These are phyloP conservation scores for Theobroma grandiflorum DNA, from an alignment of 441 rosid species.

Conservation along the genomic window DNA sequence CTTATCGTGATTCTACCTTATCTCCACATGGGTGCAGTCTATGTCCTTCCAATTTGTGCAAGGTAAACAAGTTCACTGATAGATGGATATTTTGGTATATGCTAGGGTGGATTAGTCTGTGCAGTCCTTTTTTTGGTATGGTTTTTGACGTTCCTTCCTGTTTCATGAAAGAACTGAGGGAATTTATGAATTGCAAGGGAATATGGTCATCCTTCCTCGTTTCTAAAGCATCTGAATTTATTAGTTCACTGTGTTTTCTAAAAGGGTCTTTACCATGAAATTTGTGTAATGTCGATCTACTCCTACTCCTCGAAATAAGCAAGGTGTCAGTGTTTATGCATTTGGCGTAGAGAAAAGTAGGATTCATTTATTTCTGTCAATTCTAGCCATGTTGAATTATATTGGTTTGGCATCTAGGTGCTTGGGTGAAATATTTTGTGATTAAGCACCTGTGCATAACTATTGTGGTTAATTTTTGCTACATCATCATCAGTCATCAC, in stretches of 20 bases:
- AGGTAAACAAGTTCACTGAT: slow-evolving; percentile 48
- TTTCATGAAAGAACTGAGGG: not conserved
- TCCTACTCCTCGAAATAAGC: slow-evolving; percentile 1
- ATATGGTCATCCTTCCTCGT: not conserved
- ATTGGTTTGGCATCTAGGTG: not conserved
- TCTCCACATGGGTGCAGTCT: slow-evolving; percentile 68
- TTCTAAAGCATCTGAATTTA: slow-evolving; percentile 9
- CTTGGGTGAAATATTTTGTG: not conserved
- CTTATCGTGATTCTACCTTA: slow-evolving; percentile 53
- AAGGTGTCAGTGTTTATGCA: not conserved
- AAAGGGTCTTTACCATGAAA: not conserved
- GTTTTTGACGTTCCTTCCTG: not conserved
- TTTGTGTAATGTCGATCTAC: not conserved
- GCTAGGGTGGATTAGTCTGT: not conserved
- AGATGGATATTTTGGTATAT: not conserved
- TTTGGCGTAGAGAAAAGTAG: not conserved
- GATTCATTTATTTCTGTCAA: not conserved
- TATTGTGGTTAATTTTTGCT: not conserved
- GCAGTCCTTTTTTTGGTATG: not conserved
- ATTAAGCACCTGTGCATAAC: not conserved
- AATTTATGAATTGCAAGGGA: not conserved
- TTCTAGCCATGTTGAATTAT: not conserved
- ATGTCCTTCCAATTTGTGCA: slow-evolving; percentile 83
- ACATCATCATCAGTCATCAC: not conserved
- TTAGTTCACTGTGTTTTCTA: not conserved